Evolutionary conservation across 169 alveolate genomes (phyloP).

Genomic region (Besnoitia besnoiti): DNA sequence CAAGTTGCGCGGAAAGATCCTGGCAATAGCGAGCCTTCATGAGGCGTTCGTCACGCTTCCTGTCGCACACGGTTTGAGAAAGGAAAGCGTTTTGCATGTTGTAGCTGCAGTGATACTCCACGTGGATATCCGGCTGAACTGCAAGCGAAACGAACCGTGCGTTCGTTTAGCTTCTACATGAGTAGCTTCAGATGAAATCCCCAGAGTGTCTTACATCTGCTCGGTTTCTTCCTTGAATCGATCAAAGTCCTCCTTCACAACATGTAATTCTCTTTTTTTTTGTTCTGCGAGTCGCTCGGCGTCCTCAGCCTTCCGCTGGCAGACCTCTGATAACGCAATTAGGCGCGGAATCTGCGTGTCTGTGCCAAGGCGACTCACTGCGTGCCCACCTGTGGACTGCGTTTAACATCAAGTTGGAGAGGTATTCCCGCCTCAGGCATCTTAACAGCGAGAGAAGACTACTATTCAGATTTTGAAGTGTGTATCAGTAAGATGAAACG

Average conservation of each 20-base stretch:
- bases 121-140: neutral
- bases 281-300: neutral
- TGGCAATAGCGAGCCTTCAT: neutral
- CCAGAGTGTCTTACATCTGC: neutral
- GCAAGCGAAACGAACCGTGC: too few species aligned
- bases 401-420: neutral
- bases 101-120: neutral
- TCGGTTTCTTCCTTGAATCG: neutral
- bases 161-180: neutral
- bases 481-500: neutral
- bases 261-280: neutral
- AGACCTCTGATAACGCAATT: neutral
- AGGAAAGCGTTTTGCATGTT: neutral
- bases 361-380: too few species aligned
- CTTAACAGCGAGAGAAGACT: neutral
- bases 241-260: neutral
- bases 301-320: conserved; percentile 2
- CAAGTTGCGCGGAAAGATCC: neutral
- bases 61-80: neutral
- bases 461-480: neutral
- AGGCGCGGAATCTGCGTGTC: too few species aligned
- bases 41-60: neutral
- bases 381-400: neutral
- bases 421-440: neutral
- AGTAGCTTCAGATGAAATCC: neutral